These are phyloP conservation scores for Leccinum aurantiacum DNA, from an alignment of 768 basidiomycete genomes.

Conservation along the genomic window DNA sequence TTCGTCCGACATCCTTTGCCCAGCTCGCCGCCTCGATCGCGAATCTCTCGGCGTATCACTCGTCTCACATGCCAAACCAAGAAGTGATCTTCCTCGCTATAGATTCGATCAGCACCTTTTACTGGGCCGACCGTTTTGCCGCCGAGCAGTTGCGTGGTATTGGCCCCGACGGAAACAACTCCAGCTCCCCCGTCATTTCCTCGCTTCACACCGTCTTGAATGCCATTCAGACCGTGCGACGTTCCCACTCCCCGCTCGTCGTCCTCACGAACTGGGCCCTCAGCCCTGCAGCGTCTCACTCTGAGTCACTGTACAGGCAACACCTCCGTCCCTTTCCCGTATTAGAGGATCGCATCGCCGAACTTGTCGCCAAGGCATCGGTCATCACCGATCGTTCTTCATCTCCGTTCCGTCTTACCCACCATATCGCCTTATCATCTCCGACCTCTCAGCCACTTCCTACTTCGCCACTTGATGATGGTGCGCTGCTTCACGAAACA, in stretches of 20 bases:
- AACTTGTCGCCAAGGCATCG: slow-evolving; percentile 16
- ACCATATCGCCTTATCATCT: slow-evolving; percentile 41
- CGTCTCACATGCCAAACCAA: slow-evolving; percentile 43
- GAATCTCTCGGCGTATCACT: slow-evolving; percentile 56
- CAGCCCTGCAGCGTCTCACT: slow-evolving; percentile 22
- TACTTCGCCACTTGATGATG: slow-evolving; percentile 16
- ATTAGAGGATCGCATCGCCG: slow-evolving; percentile 12
- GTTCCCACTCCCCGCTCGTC: slow-evolving; percentile 49
- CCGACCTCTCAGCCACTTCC: slow-evolving; percentile 15
- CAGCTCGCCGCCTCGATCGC: slow-evolving; percentile 70
- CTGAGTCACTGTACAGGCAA: slow-evolving; percentile 43
- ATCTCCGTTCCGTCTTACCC: slow-evolving; percentile 35
- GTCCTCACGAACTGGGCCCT: slow-evolving; percentile 68
- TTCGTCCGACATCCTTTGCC: slow-evolving; percentile 62
- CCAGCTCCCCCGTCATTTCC: slow-evolving; percentile 15
- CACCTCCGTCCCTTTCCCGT: slow-evolving; percentile 50
- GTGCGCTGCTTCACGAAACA: slow-evolving; percentile 17
- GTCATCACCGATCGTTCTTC: slow-evolving; percentile 13
- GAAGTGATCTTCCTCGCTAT: slow-evolving; percentile 68
- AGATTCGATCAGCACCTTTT: slow-evolving; percentile 75
- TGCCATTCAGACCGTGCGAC: slow-evolving; percentile 49
- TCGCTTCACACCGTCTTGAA: slow-evolving; percentile 48
- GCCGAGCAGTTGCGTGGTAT: slow-evolving; percentile 49
- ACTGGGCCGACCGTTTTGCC: slow-evolving; percentile 74
- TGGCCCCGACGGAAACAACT: slow-evolving; percentile 8